Evolutionary conservation across 1,284 basidiomycete species (phyloP), one percentile per base, ranked within the genome.

Genomic region (Irpex lacteus): DNA sequence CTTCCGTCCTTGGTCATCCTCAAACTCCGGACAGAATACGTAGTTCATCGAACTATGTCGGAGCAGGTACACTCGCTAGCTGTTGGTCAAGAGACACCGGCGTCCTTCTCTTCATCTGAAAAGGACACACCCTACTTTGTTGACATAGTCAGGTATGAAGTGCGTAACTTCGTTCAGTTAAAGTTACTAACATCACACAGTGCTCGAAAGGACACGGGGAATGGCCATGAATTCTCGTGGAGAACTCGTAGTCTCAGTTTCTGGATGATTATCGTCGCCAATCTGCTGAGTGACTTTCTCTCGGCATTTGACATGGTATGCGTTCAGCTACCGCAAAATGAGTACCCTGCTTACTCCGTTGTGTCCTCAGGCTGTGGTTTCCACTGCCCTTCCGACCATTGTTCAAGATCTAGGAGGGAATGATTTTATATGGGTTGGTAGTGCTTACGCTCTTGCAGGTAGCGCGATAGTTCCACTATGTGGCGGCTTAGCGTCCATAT

Each of bases 261-360:
- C 67, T 78, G 76, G 76, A 60, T 78, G 52, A 71, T 78, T 47
- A 72, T 80, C 55, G 56, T 74, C 1, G 68, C 77, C 0, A 66
- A 37, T 18, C 18, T 56, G 7, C 26, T 26, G 0, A n/a, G 21
- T 13, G 54, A 56, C 54, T 56, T 56, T 37, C 34, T 56, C 8
- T 56, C 54, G 3, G 54, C 34, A 15, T 56, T 56, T 26, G 54
- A 56, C 54, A 56, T 56, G 19, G 63, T 64, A 49, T 37, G 50
- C 6, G 32, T 6, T 60, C 13, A 32, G 15, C 19, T 9, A 34
- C 11, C 9, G 2, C n/a, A 7, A 13, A 18, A 26, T 21, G 32
- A 34, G 32, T 6, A 34, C 6, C 32, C 32, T 34, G 32, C 32
- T 6, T 34, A 34, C 32, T 34, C 32, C 1, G 5, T 37, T 36